Percentiles rank a stretch among this genome's conserved stretches.
These are phyloP conservation scores for Tulasnella sp. DNA, from an alignment of 768 basidiomycete genomes.

Conservation along the genomic window DNA sequence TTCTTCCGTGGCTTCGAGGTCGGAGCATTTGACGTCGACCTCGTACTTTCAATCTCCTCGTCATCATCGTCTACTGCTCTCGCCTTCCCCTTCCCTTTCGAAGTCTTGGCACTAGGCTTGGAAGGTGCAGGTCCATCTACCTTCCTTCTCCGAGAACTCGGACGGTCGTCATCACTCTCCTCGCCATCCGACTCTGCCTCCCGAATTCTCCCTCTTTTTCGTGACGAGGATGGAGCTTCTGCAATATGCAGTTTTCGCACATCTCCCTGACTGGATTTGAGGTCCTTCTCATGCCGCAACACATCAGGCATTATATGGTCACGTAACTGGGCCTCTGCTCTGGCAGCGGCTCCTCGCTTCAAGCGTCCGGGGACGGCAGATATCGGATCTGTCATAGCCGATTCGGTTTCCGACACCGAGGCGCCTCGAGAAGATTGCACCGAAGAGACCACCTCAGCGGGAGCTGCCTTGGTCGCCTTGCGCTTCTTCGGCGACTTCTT, in stretches of 20 bases:
- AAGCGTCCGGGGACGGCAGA: slow-evolving; percentile 23
- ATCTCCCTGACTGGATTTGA: slow-evolving; percentile 32
- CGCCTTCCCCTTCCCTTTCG: slow-evolving; percentile 6
- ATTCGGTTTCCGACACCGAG: not conserved
- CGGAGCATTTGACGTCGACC: not conserved
- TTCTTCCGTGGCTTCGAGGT: not conserved
- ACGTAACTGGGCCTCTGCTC: slow-evolving; percentile 40
- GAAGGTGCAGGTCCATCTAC: not conserved
- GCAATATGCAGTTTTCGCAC: not conserved
- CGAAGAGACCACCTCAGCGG: not conserved
- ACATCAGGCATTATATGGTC: slow-evolving; percentile 71
- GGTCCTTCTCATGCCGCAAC: slow-evolving; percentile 58
- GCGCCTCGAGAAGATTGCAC: not conserved
- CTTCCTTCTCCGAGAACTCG: slow-evolving; percentile 6
- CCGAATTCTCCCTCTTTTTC: not conserved
- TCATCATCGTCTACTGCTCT: not conserved
- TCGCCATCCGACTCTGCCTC: slow-evolving; percentile 6
- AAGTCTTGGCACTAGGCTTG: not conserved
- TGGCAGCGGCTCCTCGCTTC: slow-evolving; percentile 48
- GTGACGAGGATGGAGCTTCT: not conserved
- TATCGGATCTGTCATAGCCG: not conserved
- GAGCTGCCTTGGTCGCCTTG: not conserved
- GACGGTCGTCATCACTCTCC: not conserved
- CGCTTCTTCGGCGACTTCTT: not conserved
- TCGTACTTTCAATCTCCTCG: not conserved